These are phyloP conservation scores for Yamadazyma diddensiae DNA, from an alignment of 1,139 yeast genomes.

Conservation along the genomic window DNA sequence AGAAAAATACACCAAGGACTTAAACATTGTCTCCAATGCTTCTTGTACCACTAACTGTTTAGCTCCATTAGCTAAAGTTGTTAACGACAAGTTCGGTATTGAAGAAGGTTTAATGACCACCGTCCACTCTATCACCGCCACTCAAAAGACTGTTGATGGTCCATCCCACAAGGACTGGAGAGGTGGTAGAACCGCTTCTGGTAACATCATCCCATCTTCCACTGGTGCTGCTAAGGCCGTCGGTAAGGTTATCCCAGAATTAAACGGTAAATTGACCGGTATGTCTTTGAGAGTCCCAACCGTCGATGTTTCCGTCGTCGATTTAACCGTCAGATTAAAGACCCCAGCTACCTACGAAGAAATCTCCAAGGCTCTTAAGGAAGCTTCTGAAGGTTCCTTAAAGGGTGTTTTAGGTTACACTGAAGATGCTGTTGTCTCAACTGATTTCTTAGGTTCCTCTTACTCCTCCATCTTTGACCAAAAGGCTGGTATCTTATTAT, in stretches of 20 bases:
- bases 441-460: constrained; percentile 76
- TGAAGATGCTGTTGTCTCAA: constrained; percentile 81
- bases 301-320: constrained; percentile 72
- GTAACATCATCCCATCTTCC: constrained; percentile 85
- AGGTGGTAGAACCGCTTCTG: constrained; percentile 91
- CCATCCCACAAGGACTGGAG: constrained; percentile 94
- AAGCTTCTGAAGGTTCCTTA: constrained; percentile 65
- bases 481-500: constrained; percentile 79
- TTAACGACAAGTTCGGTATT: constrained; percentile 76
- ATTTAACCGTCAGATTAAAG: constrained; percentile 52
- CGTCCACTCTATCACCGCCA: constrained; percentile 86
- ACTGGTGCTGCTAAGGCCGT: constrained; percentile 95
- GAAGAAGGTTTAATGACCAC: constrained; percentile 91
- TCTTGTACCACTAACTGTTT: constrained; percentile 90
- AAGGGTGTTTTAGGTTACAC: constrained; percentile 83
- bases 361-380: constrained; percentile 69
- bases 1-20: constrained; percentile 67
- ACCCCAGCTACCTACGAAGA: constrained; percentile 72
- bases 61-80: constrained; percentile 84
- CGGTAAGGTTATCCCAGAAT: constrained; percentile 85
- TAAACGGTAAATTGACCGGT: constrained; percentile 88
- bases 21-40: constrained; percentile 76
- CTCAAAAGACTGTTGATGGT: constrained; percentile 90
- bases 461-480: constrained; percentile 84
- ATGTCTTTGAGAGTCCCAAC: constrained; percentile 88